phyloP scores from a whole-genome alignment of 2,329 filamentous ascomycete species.

The Pseudogymnoascus sp. region DNA sequence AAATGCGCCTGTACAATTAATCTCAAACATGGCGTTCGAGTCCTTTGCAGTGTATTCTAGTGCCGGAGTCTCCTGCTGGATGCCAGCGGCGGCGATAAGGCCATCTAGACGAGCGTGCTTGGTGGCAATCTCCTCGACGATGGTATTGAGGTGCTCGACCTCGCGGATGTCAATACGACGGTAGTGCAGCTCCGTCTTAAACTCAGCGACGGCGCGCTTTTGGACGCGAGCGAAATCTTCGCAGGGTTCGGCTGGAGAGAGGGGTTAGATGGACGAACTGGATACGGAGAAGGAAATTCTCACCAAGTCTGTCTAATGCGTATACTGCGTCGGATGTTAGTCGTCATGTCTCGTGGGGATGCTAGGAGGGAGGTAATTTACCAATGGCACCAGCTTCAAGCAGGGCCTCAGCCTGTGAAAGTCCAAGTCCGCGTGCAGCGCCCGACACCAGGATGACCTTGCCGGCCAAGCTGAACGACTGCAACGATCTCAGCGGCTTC shows the following conservation, averaged over 20 bases:
- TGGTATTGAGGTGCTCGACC: constrained; percentile 46
- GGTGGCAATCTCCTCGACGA: constrained; percentile 51
- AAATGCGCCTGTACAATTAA: constrained; percentile 61
- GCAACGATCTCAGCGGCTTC: neutral
- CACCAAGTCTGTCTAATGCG: constrained; percentile 34
- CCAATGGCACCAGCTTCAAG: constrained; percentile 63
- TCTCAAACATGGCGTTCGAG: constrained; percentile 48
- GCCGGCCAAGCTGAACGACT: constrained; percentile 48
- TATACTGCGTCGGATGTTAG: constrained; percentile 27
- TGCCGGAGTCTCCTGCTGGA: constrained; percentile 58
- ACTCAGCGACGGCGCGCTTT: constrained; percentile 46
- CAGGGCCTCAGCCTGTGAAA: constrained; percentile 60
- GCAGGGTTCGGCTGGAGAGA: constrained; percentile 27
- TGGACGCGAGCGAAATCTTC: constrained; percentile 51
- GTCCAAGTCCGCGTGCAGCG: constrained; percentile 57
- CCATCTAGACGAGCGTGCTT: constrained; percentile 56
- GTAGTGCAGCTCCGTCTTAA: constrained; percentile 56
- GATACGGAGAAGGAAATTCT: constrained; percentile 25
- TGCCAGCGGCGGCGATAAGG: constrained; percentile 57
- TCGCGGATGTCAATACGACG: constrained; percentile 59
- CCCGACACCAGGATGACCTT: constrained; percentile 61
- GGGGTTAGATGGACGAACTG: neutral
- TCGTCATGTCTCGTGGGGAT: neutral
- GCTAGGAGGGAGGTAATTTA: constrained; percentile 22
- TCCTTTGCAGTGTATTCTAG: constrained; percentile 53